These are phyloP conservation scores for Anethum foeniculum DNA, from an alignment of 140 eudicot species.

Conservation along the genomic window DNA sequence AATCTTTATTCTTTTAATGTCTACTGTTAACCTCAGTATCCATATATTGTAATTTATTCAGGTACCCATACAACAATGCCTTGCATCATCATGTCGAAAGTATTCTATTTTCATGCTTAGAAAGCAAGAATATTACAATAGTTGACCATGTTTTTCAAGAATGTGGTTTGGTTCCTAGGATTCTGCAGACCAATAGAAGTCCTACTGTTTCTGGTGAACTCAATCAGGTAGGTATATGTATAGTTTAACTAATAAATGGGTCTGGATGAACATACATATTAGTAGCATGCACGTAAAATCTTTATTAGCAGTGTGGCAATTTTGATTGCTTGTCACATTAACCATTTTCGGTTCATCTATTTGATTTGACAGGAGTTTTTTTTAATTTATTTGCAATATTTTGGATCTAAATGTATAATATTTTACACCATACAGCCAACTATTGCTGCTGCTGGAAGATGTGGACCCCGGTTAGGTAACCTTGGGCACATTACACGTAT, in stretches of 20 bases:
- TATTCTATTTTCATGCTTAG: constrained; percentile 62
- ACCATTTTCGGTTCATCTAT: background rate
- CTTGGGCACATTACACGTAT: constrained; percentile 76
- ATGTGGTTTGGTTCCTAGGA: constrained; percentile 49
- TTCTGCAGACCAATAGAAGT: constrained; percentile 45
- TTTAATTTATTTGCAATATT: background rate
- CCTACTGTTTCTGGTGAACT: constrained; percentile 35
- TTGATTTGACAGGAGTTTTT: background rate
- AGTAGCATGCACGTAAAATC: background rate
- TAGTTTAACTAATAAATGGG: background rate
- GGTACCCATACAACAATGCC: constrained; percentile 85
- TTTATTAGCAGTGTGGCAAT: background rate
- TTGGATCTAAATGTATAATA: background rate
- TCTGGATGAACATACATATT: background rate
- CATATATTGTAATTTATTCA: constrained; percentile 17
- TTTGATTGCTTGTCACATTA: background rate
- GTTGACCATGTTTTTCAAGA: constrained; percentile 58
- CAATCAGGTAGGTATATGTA: constrained; percentile 31
- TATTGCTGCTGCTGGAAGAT: constrained; percentile 46
- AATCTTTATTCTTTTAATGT: background rate
- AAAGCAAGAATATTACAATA: constrained; percentile 43
- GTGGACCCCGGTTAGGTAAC: constrained; percentile 57
- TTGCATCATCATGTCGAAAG: constrained; percentile 83
- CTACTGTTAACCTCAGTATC: background rate
- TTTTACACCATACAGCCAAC: constrained; percentile 47